Percentiles rank a stretch among this genome's conserved stretches.
Evolutionary conservation across 139 green algal genomes (phyloP).

Genomic region (Raphidocelis subcapitata): DNA sequence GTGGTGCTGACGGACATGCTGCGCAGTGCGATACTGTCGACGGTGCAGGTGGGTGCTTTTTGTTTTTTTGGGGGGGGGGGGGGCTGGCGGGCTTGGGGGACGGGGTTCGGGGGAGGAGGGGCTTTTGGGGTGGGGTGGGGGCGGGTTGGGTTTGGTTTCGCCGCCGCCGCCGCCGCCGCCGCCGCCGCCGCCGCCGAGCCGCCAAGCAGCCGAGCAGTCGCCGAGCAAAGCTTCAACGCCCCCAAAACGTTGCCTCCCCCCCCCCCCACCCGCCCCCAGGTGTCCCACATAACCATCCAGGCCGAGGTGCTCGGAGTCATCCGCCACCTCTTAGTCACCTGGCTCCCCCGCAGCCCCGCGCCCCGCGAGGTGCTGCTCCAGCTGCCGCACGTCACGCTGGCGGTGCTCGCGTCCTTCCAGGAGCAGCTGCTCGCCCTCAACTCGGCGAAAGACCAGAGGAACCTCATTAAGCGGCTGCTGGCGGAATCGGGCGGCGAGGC

Average conservation of each 20-base stretch:
- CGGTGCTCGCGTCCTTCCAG: conserved; percentile 26
- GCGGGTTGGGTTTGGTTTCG: too few species aligned
- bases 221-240: too few species aligned
- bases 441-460: conserved; percentile 75
- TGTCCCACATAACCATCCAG: conserved; percentile 31
- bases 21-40: conserved; percentile 17
- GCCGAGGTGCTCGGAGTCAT: conserved; percentile 25
- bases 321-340: conserved; percentile 20
- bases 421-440: conserved; percentile 18
- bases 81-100: background rate
- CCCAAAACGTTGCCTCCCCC: too few species aligned
- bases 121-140: background rate
- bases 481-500: conserved; percentile 44
- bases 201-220: too few species aligned
- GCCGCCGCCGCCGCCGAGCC: too few species aligned
- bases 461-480: conserved; percentile 66
- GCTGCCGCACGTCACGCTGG: conserved; percentile 28
- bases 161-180: too few species aligned
- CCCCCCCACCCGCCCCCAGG: too few species aligned
- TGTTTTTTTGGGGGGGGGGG: background rate
- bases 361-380: conserved; percentile 20
- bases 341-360: conserved; percentile 21
- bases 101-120: too few species aligned
- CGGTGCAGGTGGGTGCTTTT: conserved; percentile 9
- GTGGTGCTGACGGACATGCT: conserved; percentile 38